Evolutionary conservation across 2,329 filamentous ascomycete genomes (phyloP), one percentile per base, ranked within the genome.

Genomic region (Sporothrix variecibatus): DNA sequence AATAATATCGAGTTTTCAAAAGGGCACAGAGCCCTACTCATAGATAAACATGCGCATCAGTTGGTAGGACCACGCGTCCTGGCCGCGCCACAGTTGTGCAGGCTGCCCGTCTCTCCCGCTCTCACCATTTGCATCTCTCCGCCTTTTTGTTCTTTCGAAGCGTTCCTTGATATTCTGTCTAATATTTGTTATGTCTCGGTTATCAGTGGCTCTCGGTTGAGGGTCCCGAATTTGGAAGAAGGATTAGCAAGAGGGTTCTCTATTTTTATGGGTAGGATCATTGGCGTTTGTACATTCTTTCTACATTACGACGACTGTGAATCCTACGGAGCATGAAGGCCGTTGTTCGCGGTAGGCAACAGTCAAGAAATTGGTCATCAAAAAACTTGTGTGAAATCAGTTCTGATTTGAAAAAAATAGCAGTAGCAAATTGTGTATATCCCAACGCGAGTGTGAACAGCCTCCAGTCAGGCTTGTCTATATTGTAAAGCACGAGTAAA

Each of bases 391-490:
- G n/a, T 28, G 12, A 15, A 6, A 38, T 64, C 9, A n/a, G 15
- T 62, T 34, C 26, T 5, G 11, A 64, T 40, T 23, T 64, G 34
- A 64, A 64, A 15, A 26, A 26, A 28, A 49, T 31, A 64, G 60
- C n/a, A n/a, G 40, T 20, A 58, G 7, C 51, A 49, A 49, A 11
- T 15, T n/a, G 5, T 56, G 51, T n/a, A 51, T 56, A 26, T 9
- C 34, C 60, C 34, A 43, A 43, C n/a, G 60, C 60, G 11, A 17
- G 60, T 64, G 60, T 23, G 60, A 65, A 26, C n/a, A 43, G 60
- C 60, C 60, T 65, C 60, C 60, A 65, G 38, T 65, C 60, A 65
- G 60, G 60, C 60, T 20, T 43, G 28, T 43, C 68, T 58, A 51
- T 71, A 51, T 17, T 70, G 49, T 43, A 46, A 23, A 56, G 17